Evolutionary conservation across 169 alveolate genomes (phyloP).

Genomic region (Amoebophrya sp.): DNA sequence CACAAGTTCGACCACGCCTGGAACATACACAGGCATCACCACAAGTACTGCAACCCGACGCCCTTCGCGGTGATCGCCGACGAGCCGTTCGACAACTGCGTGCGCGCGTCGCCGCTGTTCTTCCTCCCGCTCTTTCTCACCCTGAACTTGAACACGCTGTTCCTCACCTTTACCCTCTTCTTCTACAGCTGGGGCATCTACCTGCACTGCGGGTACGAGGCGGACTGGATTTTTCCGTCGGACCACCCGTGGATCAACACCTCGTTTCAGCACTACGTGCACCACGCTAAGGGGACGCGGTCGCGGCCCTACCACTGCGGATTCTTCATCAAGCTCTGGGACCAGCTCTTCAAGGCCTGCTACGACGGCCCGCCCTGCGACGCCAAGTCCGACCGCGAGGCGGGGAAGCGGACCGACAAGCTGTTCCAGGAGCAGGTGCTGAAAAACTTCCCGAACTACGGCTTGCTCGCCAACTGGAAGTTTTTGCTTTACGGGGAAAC

Average conservation of each 20-base stretch:
- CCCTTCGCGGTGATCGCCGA: not conserved
- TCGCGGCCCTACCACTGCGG: not conserved
- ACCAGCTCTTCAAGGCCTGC: not conserved
- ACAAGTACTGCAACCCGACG: not conserved
- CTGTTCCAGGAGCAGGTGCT: not conserved
- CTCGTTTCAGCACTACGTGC: not conserved
- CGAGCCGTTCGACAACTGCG: not conserved
- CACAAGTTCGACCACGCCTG: not conserved
- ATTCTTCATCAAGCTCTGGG: not conserved
- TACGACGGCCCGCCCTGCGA: not conserved
- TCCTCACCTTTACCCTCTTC: not conserved
- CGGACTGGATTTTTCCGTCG: not conserved
- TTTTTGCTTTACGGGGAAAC: not conserved
- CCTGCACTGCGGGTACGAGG: conserved; percentile 22
- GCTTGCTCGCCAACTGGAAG: not conserved
- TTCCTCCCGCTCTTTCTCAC: not conserved
- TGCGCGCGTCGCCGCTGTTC: not conserved
- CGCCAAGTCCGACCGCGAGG: not conserved
- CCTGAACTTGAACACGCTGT: not conserved
- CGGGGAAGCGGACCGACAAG: not conserved
- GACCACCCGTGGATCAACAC: not conserved
- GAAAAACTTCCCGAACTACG: not conserved
- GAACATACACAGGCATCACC: conserved; percentile 9
- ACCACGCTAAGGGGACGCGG: not conserved
- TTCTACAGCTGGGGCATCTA: not conserved